Evolutionary conservation across 345 rosid species (phyloP).

Genomic region (Eucalyptus camaldulensis): DNA sequence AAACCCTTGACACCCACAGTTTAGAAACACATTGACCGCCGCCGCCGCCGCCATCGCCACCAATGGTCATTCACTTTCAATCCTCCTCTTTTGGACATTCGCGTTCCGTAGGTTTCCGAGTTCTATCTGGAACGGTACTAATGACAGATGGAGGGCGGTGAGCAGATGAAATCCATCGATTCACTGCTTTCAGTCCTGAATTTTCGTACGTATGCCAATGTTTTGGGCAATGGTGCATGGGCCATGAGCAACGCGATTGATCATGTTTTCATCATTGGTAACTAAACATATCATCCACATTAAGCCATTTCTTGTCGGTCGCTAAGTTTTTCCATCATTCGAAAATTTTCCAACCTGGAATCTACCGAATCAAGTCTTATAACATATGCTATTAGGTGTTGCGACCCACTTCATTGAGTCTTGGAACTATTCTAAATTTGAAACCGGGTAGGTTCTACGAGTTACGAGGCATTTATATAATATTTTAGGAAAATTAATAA

Average conservation of each 20-base stretch:
- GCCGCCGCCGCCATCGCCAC: not conserved
- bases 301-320: not conserved
- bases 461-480: not conserved
- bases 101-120: not conserved
- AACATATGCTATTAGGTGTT: not conserved
- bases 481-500: not conserved
- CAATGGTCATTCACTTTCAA: not conserved
- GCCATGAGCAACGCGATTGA: conserved; percentile 61
- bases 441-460: not conserved
- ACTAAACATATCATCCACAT: not conserved
- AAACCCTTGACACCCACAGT: not conserved
- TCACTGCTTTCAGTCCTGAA: conserved; percentile 46
- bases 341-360: not conserved
- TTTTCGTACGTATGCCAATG: conserved; percentile 52
- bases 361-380: not conserved
- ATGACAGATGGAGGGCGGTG: conserved; percentile 27
- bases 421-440: not conserved
- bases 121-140: not conserved
- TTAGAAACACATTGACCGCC: not conserved
- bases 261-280: conserved; percentile 68
- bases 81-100: not conserved
- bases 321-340: not conserved
- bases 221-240: conserved; percentile 72
- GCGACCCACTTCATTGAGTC: not conserved
- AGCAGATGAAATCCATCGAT: conserved; percentile 35